These are phyloP conservation scores for Saturnispora mendoncae DNA, from an alignment of 805 yeast genomes.

Conservation along the genomic window DNA sequence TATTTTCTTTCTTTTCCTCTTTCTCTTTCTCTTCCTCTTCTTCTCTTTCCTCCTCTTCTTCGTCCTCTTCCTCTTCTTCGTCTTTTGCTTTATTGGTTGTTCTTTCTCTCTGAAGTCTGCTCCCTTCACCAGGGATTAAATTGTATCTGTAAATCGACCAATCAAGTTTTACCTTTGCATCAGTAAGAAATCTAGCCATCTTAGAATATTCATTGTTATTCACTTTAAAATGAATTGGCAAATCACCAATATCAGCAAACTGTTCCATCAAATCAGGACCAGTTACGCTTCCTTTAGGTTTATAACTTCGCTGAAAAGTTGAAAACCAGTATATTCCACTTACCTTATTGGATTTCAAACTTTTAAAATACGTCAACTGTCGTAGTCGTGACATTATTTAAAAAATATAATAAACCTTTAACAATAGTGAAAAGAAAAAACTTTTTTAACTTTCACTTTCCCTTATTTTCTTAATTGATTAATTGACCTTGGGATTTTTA, in stretches of 20 bases:
- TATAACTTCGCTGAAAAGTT: background rate
- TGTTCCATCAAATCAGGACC: conserved; percentile 17
- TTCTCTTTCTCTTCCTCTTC: conserved; percentile 5
- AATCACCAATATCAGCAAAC: conserved; percentile 12
- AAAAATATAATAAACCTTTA: too few relatives aligned
- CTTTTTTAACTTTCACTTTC: too few relatives aligned
- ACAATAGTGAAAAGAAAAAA: too few relatives aligned
- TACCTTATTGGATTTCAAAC: too few relatives aligned
- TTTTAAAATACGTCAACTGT: too few relatives aligned
- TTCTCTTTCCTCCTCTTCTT: conserved; percentile 7
- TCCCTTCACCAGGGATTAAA: conserved; percentile 49
- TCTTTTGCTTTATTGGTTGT: conserved; percentile 4
- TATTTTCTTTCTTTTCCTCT: background rate
- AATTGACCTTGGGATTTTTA: too few relatives aligned
- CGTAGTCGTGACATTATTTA: too few relatives aligned
- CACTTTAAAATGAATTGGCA: conserved; percentile 10
- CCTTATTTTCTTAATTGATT: too few relatives aligned
- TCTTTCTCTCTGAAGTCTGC: conserved; percentile 13
- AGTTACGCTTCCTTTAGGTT: conserved; percentile 11
- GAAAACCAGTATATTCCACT: background rate
- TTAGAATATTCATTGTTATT: conserved; percentile 7
- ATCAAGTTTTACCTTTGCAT: conserved; percentile 39
- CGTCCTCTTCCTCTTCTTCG: conserved; percentile 3
- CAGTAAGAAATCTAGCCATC: conserved; percentile 36
- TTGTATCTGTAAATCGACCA: conserved; percentile 50